Evolutionary conservation across 148 eudicot genomes (phyloP).

Genomic region (Camellia japonica): DNA sequence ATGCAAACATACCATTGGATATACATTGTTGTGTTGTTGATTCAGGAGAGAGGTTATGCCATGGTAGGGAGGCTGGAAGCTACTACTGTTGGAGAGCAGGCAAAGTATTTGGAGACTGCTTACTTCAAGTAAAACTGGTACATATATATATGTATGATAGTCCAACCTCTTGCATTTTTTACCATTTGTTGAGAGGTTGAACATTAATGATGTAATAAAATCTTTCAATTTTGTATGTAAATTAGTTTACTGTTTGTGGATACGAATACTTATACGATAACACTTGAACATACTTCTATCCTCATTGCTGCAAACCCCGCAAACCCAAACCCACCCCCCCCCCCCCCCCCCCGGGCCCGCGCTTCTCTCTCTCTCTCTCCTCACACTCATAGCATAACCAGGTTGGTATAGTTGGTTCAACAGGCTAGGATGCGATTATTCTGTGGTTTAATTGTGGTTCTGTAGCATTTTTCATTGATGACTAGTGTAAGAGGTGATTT

Average conservation of each 20-base stretch:
- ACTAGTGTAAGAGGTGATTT: too few species aligned
- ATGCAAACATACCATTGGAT: neutral
- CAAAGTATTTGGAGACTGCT: constrained; percentile 48
- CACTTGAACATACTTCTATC: too few species aligned
- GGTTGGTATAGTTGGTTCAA: too few species aligned
- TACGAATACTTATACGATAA: too few species aligned
- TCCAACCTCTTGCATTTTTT: neutral
- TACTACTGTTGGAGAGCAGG: constrained; percentile 41
- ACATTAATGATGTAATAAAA: neutral
- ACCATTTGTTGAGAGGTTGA: neutral
- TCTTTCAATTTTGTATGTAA: neutral
- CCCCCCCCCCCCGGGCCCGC: too few species aligned
- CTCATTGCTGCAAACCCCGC: too few species aligned
- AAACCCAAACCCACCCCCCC: too few species aligned
- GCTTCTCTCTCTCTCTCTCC: too few species aligned
- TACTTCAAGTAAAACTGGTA: constrained; percentile 33
- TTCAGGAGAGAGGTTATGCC: constrained; percentile 66
- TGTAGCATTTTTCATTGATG: too few species aligned
- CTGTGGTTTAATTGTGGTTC: too few species aligned
- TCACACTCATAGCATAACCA: too few species aligned
- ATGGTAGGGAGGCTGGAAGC: constrained; percentile 60
- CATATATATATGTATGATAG: neutral
- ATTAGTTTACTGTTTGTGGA: neutral
- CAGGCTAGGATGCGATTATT: too few species aligned
- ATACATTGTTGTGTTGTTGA: neutral